Evolutionary conservation across 176 grass and related monocot genomes (phyloP), one percentile per base, ranked within the genome.

Genomic region (Miscanthus lutarioriparius): DNA sequence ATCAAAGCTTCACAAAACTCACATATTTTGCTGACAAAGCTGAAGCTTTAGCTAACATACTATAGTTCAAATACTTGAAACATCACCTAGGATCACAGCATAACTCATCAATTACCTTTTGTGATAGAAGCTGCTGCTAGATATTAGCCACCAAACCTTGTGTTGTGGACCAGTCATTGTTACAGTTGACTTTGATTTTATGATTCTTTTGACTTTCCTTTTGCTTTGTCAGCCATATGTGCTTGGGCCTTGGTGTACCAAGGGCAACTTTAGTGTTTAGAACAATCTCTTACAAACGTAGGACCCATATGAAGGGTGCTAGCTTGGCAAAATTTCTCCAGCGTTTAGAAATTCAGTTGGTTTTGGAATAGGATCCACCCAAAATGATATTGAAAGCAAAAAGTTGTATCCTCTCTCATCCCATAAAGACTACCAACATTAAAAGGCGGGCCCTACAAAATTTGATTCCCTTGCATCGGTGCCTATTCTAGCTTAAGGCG

Each of bases 61-160:
- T 63, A 32, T 17, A 45, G 38, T 74, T 63, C 54, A 83, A 8
- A 35, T 64, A 23, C 64, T 80, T 37, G 40, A 37, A 32, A 62
- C 6, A 61, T 72, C 69, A 43, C 26, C 25, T 39, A 47, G 17
- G 53, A 56, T n/a, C 16, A 38, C 16, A 78, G 49, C 51, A 33
- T 56, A 43, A 79, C 27, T 72, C 51, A 72, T 79, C 38, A 22
- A 63, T 39, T 49, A 59, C 26, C 41, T 85, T 49, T 45, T 37
- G 6, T 35, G 27, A 78, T 1, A 10, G 62, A 41, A 39, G 10
- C 38, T 72, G 66, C 28, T 54, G 22, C 19, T 69, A 84, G 62
- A 30, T 47, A 80, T 67, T 33, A 64, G 14, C 23, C 13, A 78
- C 54, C 12, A 12, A n/a, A 15, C 7, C 30, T 7, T 74, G 30